phyloP scores from a whole-genome alignment of 2,329 filamentous ascomycete species.

The Penicillium sp. region DNA sequence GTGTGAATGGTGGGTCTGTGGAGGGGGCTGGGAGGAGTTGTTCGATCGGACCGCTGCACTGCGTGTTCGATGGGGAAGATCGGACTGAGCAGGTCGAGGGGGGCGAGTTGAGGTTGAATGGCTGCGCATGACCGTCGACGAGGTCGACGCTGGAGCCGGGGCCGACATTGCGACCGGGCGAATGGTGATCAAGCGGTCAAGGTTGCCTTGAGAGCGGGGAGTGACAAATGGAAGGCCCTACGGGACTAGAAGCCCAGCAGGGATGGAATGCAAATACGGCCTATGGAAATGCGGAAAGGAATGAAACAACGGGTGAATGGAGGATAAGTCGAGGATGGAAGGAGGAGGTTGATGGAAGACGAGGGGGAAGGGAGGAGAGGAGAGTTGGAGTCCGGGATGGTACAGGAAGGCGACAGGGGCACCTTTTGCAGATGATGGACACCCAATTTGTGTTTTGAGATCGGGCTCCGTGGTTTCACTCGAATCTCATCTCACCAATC shows the following conservation, averaged over 20 bases:
- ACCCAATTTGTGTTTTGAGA: not conserved
- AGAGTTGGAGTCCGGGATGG: not conserved
- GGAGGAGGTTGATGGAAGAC: not conserved
- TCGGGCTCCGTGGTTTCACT: not conserved
- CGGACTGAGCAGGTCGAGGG: slow-evolving; percentile 38
- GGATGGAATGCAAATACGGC: slow-evolving; percentile 5
- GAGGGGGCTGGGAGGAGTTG: slow-evolving; percentile 34
- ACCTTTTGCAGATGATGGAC: not conserved
- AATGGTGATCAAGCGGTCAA: slow-evolving; percentile 13
- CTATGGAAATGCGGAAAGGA: slow-evolving; percentile 5
- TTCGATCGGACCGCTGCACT: slow-evolving; percentile 44
- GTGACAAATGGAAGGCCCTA: slow-evolving; percentile 12
- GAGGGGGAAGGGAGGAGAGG: not conserved
- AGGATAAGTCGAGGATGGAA: not conserved
- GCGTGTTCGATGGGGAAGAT: slow-evolving; percentile 45
- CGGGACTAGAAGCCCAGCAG: not conserved
- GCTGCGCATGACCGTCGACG: slow-evolving; percentile 48
- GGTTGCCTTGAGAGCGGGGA: slow-evolving; percentile 3
- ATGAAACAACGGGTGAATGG: not conserved
- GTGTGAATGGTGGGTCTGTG: slow-evolving; percentile 30
- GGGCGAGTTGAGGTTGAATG: slow-evolving; percentile 48
- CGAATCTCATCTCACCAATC: not conserved
- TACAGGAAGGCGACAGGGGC: not conserved
- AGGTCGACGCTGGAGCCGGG: slow-evolving; percentile 43
- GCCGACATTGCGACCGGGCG: slow-evolving; percentile 40